Conservation (phyloP, 129 eudicot species). For the Flaveria ramosissima region DNA sequence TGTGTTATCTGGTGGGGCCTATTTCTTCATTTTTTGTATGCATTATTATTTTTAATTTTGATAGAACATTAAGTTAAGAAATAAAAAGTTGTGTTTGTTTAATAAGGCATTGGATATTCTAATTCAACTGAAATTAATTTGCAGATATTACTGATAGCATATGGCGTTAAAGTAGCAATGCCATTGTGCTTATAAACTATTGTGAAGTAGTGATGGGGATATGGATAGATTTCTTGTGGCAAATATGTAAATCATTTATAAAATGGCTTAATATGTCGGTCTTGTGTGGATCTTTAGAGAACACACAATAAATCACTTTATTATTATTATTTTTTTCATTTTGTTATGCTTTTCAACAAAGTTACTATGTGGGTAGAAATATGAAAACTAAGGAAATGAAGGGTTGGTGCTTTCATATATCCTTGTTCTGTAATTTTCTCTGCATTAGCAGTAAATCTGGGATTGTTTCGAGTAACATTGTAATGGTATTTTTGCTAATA, state of each 20-base stretch:
- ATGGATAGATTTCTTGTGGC: slow-evolving; percentile 12
- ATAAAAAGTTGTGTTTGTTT: neutral
- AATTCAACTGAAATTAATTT: neutral
- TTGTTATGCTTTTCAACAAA: neutral
- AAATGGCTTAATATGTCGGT: neutral
- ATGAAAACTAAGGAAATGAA: slow-evolving; percentile 1
- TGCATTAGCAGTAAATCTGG: neutral
- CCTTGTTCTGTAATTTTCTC: neutral
- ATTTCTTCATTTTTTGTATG: slow-evolving; percentile 10
- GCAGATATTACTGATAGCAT: slow-evolving; percentile 10
- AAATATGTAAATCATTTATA: slow-evolving; percentile 7
- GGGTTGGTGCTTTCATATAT: slow-evolving; percentile 4
- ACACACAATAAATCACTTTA: neutral
- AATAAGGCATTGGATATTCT: neutral
- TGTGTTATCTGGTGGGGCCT: slow-evolving; percentile 24
- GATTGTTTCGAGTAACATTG: neutral
- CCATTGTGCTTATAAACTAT: neutral
- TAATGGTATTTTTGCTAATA: neutral
- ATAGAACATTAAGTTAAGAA: neutral
- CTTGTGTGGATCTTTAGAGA: neutral
- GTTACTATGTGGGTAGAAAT: neutral
- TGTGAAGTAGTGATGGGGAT: slow-evolving; percentile 11
- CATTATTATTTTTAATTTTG: neutral
- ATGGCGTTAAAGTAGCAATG: slow-evolving; percentile 14
- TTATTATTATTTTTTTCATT: neutral